Conservation (phyloP, 2,329 filamentous ascomycete species). For the Malbranchea cinnamomea region DNA sequence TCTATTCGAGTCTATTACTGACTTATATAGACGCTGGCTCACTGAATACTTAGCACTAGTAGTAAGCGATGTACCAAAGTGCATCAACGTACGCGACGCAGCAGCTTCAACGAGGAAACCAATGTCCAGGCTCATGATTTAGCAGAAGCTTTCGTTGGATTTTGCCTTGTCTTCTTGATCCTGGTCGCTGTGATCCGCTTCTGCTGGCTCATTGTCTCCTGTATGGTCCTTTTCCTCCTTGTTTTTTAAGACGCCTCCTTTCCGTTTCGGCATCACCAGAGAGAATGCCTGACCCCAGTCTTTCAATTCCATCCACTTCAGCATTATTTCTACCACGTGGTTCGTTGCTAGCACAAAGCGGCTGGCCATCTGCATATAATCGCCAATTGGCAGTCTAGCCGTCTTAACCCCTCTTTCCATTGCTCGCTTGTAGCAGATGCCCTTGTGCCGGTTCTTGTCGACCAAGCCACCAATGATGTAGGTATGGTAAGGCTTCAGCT, state of each 20-base stretch:
- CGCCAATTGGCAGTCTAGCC: constrained; percentile 83
- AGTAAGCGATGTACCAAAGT: no score
- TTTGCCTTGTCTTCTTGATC: not conserved
- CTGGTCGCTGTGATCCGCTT: constrained; percentile 2
- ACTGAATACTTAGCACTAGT: no score
- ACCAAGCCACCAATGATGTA: constrained; percentile 93
- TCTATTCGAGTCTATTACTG: no score
- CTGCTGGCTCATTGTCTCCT: constrained; percentile 3
- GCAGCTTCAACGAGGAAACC: no score
- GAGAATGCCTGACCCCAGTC: constrained; percentile 89
- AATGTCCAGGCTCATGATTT: no score
- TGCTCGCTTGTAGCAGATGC: constrained; percentile 75
- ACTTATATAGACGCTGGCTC: no score
- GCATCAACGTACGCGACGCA: no score
- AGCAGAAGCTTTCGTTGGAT: not conserved
- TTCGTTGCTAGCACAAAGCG: constrained; percentile 82
- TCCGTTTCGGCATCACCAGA: constrained; percentile 76
- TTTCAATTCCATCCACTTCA: constrained; percentile 75
- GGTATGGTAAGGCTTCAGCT: constrained; percentile 71
- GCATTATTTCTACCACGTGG: constrained; percentile 93
- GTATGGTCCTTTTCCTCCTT: constrained; percentile 1
- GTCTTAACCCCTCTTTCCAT: constrained; percentile 63
- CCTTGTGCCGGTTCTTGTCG: constrained; percentile 93
- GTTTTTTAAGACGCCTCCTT: constrained; percentile 26
- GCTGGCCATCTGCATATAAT: constrained; percentile 83